A percentile compares a stretch with the other conserved stretches of the same genome.
These are phyloP conservation scores for Nasturtium officinale DNA, from an alignment of 345 rosid genomes.

Conservation along the genomic window DNA sequence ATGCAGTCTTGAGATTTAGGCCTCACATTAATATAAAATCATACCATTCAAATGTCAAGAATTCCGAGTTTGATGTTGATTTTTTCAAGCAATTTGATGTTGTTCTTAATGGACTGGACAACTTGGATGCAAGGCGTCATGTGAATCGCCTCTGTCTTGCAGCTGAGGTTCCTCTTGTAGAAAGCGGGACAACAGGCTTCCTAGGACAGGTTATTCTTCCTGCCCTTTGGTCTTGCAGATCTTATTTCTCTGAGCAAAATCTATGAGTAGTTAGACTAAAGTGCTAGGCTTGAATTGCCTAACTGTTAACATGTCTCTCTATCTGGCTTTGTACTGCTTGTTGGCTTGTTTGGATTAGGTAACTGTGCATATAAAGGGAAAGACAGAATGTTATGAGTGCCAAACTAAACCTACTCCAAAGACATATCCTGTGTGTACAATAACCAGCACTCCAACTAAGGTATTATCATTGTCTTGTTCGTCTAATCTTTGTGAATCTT, in stretches of 20 bases:
- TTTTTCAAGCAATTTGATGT: conserved; percentile 94
- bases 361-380: conserved; percentile 88
- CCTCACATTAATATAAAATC: conserved; percentile 79
- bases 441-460: conserved; percentile 98
- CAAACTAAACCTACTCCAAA: conserved; percentile 95
- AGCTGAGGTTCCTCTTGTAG: conserved; percentile 92
- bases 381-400: conserved; percentile 96
- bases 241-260: background rate
- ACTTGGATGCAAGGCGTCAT: conserved; percentile 94
- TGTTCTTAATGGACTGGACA: conserved; percentile 96
- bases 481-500: background rate
- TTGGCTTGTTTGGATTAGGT: conserved; percentile 55
- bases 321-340: conserved; percentile 27
- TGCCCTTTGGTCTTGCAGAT: conserved; percentile 11
- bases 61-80: conserved; percentile 76
- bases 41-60: conserved; percentile 93
- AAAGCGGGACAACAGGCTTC: conserved; percentile 99
- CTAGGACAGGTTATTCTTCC: conserved; percentile 77
- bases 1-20: conserved; percentile 91
- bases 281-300: background rate
- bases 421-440: conserved; percentile 98
- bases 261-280: background rate
- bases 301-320: conserved; percentile 6
- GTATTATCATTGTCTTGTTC: conserved; percentile 45
- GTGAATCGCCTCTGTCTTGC: conserved; percentile 99